These are phyloP conservation scores for Backusella luteola DNA, from an alignment of 192 early-diverging fungal genomes.

Conservation along the genomic window DNA sequence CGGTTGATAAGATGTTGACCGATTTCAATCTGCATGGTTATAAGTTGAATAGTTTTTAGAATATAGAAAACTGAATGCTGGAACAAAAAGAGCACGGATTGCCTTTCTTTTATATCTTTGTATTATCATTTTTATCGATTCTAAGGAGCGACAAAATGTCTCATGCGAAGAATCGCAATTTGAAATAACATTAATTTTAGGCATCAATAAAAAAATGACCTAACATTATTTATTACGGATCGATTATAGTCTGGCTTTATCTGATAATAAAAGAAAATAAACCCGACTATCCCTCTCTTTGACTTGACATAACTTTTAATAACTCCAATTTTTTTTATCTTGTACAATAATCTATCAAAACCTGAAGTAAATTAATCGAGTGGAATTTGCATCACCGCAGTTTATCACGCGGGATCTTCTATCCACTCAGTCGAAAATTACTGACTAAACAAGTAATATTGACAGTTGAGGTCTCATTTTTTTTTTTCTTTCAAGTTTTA, in stretches of 20 bases:
- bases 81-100: background rate
- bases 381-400: background rate
- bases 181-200: background rate
- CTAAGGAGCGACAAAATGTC: slow-evolving; percentile 6
- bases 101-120: background rate
- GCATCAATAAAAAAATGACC: background rate
- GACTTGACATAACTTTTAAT: background rate
- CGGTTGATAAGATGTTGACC: slow-evolving; percentile 40
- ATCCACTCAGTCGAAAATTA: background rate
- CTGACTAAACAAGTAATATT: background rate
- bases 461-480: slow-evolving; percentile 5
- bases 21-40: slow-evolving; percentile 14
- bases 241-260: background rate
- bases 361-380: background rate
- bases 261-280: background rate
- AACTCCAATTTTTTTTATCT: background rate
- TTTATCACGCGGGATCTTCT: background rate
- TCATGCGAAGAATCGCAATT: background rate
- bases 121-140: slow-evolving; percentile 5
- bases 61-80: background rate
- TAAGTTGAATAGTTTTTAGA: background rate
- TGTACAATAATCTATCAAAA: background rate
- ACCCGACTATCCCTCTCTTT: background rate
- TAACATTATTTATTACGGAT: background rate
- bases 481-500: slow-evolving; percentile 3